phyloP scores from a whole-genome alignment of 2,329 filamentous ascomycete species.

The Penicillium brasilianum region DNA sequence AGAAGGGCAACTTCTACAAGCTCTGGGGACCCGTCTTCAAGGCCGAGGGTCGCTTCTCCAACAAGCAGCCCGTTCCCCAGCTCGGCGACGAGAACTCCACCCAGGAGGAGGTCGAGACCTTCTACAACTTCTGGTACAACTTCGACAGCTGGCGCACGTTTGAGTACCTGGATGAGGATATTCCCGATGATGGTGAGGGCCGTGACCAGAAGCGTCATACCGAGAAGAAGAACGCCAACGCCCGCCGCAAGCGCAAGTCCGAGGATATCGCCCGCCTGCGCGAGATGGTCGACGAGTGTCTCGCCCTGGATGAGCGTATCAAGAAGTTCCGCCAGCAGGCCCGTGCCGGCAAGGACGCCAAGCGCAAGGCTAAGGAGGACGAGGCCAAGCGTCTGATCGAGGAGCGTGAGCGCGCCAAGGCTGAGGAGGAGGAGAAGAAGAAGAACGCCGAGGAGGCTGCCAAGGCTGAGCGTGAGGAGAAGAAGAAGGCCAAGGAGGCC shows the following conservation, averaged over 20 bases:
- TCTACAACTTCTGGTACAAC: slow-evolving; percentile 99
- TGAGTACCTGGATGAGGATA: slow-evolving; percentile 98
- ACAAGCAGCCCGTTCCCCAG: slow-evolving; percentile 81
- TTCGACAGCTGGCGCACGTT: slow-evolving; percentile 98
- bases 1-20: slow-evolving; percentile 93
- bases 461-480: slow-evolving; percentile 79
- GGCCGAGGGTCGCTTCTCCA: slow-evolving; percentile 90
- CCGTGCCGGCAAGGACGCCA: slow-evolving; percentile 95
- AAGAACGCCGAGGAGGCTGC: slow-evolving; percentile 86
- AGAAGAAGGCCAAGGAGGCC: slow-evolving; percentile 97
- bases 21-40: slow-evolving; percentile 90
- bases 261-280: slow-evolving; percentile 93
- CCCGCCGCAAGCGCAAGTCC: slow-evolving; percentile 98
- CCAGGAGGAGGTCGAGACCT: slow-evolving; percentile 88
- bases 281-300: slow-evolving; percentile 84
- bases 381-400: slow-evolving; percentile 86
- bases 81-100: slow-evolving; percentile 83
- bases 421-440: slow-evolving; percentile 77
- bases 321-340: slow-evolving; percentile 95
- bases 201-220: slow-evolving; percentile 98
- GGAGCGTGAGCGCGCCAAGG: slow-evolving; percentile 81
- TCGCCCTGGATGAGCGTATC: slow-evolving; percentile 88
- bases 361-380: slow-evolving; percentile 85
- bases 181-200: slow-evolving; percentile 98
- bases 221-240: slow-evolving; percentile 97